Percentiles rank a stretch among this genome's conserved stretches.
These are phyloP conservation scores for Chalara sp. DNA, from an alignment of 2,329 filamentous ascomycete species.

Conservation along the genomic window DNA sequence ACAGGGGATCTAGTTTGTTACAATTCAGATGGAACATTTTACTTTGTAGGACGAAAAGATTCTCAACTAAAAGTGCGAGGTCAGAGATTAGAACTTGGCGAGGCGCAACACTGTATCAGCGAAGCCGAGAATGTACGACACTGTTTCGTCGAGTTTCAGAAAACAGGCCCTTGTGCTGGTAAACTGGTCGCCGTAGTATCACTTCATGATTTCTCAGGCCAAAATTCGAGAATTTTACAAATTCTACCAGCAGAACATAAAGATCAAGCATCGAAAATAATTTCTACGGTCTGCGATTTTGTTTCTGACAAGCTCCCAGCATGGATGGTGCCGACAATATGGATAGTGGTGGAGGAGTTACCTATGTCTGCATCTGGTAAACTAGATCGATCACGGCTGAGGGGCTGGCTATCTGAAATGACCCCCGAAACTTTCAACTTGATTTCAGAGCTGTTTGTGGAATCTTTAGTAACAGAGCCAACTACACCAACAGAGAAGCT, in stretches of 20 bases:
- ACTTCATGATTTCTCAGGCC: no score
- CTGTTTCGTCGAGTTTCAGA: neutral
- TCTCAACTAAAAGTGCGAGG: conserved; percentile 60
- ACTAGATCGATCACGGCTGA: neutral
- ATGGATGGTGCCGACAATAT: neutral
- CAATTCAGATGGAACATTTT: conserved; percentile 49
- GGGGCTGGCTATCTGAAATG: neutral
- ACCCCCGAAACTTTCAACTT: no score
- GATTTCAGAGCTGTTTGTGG: neutral
- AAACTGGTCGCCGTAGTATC: neutral
- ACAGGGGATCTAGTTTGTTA: conserved; percentile 33
- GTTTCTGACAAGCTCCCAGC: neutral
- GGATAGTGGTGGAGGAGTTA: neutral
- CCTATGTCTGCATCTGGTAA: neutral
- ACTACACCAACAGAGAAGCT: neutral
- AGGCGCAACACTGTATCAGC: conserved; percentile 39
- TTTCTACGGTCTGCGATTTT: neutral
- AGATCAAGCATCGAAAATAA: neutral
- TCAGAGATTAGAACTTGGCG: conserved; percentile 58
- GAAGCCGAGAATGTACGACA: neutral
- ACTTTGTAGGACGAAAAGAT: conserved; percentile 56
- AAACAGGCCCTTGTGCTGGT: neutral
- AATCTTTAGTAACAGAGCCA: neutral
- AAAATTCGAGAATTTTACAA: neutral
- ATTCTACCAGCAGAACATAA: neutral